Evolutionary conservation across 352 stramenopile species (phyloP), one percentile per base, ranked within the genome.

Genomic region (Phytophthora ohioensis): DNA sequence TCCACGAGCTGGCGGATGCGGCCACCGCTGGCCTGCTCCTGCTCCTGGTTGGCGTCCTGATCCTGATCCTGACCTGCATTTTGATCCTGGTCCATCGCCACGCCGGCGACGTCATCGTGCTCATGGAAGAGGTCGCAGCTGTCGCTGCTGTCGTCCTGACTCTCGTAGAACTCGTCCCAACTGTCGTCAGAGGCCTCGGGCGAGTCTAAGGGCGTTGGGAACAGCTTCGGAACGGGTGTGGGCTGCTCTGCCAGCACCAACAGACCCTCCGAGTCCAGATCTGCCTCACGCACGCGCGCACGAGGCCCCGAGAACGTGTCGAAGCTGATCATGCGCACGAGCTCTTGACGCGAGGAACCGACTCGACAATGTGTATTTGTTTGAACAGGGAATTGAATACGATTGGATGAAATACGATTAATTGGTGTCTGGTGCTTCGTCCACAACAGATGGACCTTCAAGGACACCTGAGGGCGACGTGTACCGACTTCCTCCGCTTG

Each of bases 301-400:
- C 74, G 71, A 38, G 71, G 65, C 6, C 73, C 82, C 17, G 72
- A 81, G 77, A 93, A 93, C 39, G 85, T 91, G 77, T 93, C 79
- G 39, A 91, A 91, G 80, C 85, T 91, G 75, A 93, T 93, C 83
- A 93, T 93, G 27, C 48, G 31, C 3, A 4, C 13, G 42, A 3
- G 15, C 1, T 38, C 15, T 48, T 38, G 2, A 38, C 17, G 36
- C 7, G 10, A 3, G 36, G 36, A 48, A 60, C 39, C 60, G 41
- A 62, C 36, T 62, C 17, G 49, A 62, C 42, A 64, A 42, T 53
- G 36, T 7, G 13, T 49, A 47, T 60, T n/a, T 36, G 12, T 35
- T 58, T 58, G 17, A 34, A 47, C 4, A 17, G n/a, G 49, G 27
- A 2, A 36, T 52, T 13, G 9, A 8, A 27, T 39, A 8, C 48